Conservation (phyloP, 2,329 filamentous ascomycete genomes). For the Cladobotryum protrusum region DNA sequence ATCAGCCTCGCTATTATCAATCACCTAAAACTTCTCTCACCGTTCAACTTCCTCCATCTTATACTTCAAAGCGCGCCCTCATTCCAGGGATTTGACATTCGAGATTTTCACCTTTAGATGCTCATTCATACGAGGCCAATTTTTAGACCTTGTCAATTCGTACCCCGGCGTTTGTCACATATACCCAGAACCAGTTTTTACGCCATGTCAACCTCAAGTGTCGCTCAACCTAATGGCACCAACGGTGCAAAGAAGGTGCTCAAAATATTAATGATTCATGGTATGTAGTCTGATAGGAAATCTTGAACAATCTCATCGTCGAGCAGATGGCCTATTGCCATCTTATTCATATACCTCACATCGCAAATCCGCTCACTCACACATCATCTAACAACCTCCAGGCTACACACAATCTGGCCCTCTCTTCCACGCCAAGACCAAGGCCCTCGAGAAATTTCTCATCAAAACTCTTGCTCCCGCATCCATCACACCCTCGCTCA, state of each 20-base stretch:
- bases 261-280: slow-evolving; percentile 74
- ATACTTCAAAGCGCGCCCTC: neutral
- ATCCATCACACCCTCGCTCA: slow-evolving; percentile 46
- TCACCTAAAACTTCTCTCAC: slow-evolving; percentile 11
- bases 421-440: slow-evolving; percentile 81
- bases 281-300: slow-evolving; percentile 30
- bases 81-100: neutral
- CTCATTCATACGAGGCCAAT: slow-evolving; percentile 13
- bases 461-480: slow-evolving; percentile 62
- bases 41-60: neutral
- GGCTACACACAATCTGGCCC: slow-evolving; percentile 87
- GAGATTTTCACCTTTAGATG: slow-evolving; percentile 13
- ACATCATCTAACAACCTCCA: slow-evolving; percentile 21
- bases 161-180: neutral
- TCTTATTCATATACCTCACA: neutral
- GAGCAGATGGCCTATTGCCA: no score
- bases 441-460: slow-evolving; percentile 76
- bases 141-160: slow-evolving; percentile 13
- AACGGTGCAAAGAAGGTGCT: slow-evolving; percentile 41
- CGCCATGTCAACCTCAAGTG: slow-evolving; percentile 22
- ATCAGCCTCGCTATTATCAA: neutral
- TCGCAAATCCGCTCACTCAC: neutral
- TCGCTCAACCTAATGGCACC: slow-evolving; percentile 14
- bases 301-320: no score
- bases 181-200: slow-evolving; percentile 7